These are phyloP conservation scores for Lactarius pseudohatsudake DNA, from an alignment of 768 basidiomycete genomes.

Conservation along the genomic window DNA sequence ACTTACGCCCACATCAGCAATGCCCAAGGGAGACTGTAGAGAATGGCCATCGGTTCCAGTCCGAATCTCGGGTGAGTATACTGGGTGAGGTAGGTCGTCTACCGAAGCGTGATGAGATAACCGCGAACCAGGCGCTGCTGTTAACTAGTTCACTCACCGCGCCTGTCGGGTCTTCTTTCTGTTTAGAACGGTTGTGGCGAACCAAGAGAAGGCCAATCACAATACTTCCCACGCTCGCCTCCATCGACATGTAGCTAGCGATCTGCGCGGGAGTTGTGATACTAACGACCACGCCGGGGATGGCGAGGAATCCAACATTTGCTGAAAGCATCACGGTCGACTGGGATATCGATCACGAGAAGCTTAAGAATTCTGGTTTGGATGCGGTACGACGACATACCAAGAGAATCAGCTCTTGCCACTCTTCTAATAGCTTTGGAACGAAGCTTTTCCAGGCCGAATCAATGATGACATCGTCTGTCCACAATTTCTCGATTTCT, in stretches of 20 bases:
- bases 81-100: constrained; percentile 31
- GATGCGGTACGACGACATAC: neutral
- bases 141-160: neutral
- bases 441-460: neutral
- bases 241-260: constrained; percentile 48
- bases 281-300: constrained; percentile 31
- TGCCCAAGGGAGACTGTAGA: constrained; percentile 55
- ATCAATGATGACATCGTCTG: neutral
- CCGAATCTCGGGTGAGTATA: neutral
- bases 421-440: neutral
- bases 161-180: constrained; percentile 34
- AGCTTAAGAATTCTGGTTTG: neutral
- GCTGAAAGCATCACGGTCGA: constrained; percentile 38
- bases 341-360: constrained; percentile 12
- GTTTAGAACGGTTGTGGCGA: constrained; percentile 42
- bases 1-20: constrained; percentile 61
- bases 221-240: constrained; percentile 48
- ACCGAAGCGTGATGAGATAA: neutral
- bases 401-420: neutral
- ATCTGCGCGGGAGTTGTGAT: constrained; percentile 30
- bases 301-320: constrained; percentile 37
- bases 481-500: neutral
- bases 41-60: constrained; percentile 40
- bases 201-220: constrained; percentile 47
- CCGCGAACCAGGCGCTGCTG: neutral